Evolutionary conservation across 2,329 filamentous ascomycete genomes (phyloP).

Genomic region (Claviceps fusiformis): DNA sequence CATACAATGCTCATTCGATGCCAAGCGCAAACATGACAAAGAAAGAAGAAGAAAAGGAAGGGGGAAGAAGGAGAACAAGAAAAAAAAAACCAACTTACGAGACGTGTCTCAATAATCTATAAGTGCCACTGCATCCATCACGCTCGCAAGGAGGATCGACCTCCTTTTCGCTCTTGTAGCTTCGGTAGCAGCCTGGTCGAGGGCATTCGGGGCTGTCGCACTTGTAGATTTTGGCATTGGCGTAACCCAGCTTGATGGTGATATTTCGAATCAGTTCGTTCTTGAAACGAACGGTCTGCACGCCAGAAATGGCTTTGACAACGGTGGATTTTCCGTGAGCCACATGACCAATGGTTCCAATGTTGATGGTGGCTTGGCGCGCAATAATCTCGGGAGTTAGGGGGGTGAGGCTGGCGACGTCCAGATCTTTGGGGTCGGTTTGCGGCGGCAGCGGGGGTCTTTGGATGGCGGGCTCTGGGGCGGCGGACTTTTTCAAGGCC

Average conservation of each 20-base stretch:
- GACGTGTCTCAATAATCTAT: slow-evolving; percentile 79
- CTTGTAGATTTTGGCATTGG: slow-evolving; percentile 99
- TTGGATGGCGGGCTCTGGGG: slow-evolving; percentile 40
- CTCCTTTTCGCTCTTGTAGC: slow-evolving; percentile 98
- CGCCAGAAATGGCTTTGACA: slow-evolving; percentile 96
- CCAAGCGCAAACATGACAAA: background rate
- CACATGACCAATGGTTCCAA: slow-evolving; percentile 96
- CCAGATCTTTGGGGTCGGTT: slow-evolving; percentile 80
- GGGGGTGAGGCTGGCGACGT: slow-evolving; percentile 67
- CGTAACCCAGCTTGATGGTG: slow-evolving; percentile 98
- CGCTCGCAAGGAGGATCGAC: slow-evolving; percentile 92
- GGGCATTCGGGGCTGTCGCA: slow-evolving; percentile 88
- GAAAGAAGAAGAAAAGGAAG: too few relatives aligned
- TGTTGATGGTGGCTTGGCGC: slow-evolving; percentile 96
- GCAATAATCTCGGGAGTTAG: slow-evolving; percentile 95
- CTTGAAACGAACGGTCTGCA: slow-evolving; percentile 99
- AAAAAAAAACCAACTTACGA: slow-evolving; percentile 47
- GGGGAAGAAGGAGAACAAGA: too few relatives aligned
- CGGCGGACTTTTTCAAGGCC: slow-evolving; percentile 62
- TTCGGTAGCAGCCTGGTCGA: slow-evolving; percentile 86
- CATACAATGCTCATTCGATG: background rate
- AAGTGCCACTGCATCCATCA: slow-evolving; percentile 77
- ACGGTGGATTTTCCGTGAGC: slow-evolving; percentile 98
- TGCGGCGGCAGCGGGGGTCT: slow-evolving; percentile 59
- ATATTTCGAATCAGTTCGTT: slow-evolving; percentile 99